Percentiles rank a stretch among this genome's conserved stretches.
phyloP scores from a whole-genome alignment of 129 eudicot genomes.

The Escallonia herrerae region DNA sequence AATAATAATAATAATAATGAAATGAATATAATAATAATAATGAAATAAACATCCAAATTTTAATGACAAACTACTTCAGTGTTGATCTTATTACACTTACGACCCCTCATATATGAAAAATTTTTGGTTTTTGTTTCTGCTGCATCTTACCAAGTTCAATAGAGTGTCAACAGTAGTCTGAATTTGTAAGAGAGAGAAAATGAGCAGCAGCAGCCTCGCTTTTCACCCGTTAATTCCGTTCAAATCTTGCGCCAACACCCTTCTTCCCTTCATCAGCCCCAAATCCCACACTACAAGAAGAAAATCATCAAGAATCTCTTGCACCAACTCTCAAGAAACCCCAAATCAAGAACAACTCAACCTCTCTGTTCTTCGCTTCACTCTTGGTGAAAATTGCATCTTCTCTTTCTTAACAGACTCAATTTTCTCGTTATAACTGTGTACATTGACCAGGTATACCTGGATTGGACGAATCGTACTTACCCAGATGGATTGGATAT shows the following conservation, averaged over 20 bases:
- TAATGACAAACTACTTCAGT: no score
- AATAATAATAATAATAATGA: no score
- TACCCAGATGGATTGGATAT: constrained; percentile 93
- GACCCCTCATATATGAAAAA: no score
- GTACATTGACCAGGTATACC: constrained; percentile 45
- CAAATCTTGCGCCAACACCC: constrained; percentile 1
- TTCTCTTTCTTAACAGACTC: not conserved
- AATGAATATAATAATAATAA: no score
- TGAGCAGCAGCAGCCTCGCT: not conserved
- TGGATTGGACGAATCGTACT: constrained; percentile 83
- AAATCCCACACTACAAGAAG: constrained; percentile 7
- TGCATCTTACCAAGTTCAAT: no score
- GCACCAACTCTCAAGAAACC: constrained; percentile 22
- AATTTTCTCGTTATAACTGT: not conserved
- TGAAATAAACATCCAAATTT: no score
- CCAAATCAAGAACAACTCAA: constrained; percentile 61
- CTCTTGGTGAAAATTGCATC: constrained; percentile 34
- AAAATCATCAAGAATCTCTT: constrained; percentile 19
- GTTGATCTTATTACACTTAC: no score
- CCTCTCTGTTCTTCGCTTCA: constrained; percentile 93
- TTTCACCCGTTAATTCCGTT: not conserved
- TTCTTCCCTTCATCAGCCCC: not conserved
- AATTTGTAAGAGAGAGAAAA: not conserved
- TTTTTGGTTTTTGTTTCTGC: no score
- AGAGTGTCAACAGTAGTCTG: not conserved